A percentile compares a stretch with the other conserved stretches of the same genome.
Evolutionary conservation across 768 basidiomycete species (phyloP).

Genomic region (Suillus fuscotomentosus): DNA sequence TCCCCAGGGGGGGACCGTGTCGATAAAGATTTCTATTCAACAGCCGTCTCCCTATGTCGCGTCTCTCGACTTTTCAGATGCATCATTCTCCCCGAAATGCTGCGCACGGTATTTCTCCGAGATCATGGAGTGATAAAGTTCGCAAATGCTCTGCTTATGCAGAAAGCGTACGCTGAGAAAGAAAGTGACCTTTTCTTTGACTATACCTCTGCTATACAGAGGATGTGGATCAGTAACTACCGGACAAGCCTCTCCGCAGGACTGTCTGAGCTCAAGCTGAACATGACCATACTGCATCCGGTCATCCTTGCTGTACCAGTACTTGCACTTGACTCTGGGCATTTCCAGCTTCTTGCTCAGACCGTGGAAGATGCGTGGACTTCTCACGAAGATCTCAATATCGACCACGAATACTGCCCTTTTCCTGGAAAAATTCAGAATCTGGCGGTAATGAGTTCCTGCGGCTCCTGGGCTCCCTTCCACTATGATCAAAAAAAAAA

Average conservation of each 20-base stretch:
- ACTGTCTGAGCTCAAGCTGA: too few relatives aligned
- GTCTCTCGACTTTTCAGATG: constrained; percentile 34
- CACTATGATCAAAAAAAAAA: background rate
- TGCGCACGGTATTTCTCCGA: constrained; percentile 22
- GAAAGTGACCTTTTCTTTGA: too few relatives aligned
- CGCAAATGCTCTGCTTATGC: too few relatives aligned
- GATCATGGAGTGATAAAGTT: too few relatives aligned
- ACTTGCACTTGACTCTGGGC: too few relatives aligned
- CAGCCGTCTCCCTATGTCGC: constrained; percentile 29
- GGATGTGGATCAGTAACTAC: too few relatives aligned
- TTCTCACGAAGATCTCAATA: background rate
- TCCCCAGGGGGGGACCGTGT: background rate
- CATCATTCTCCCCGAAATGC: constrained; percentile 36
- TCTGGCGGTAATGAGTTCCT: background rate
- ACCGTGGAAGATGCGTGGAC: background rate
- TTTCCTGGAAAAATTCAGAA: background rate
- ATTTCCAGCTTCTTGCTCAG: too few relatives aligned
- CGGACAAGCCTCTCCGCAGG: too few relatives aligned
- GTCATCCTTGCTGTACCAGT: too few relatives aligned
- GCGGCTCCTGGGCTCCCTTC: background rate
- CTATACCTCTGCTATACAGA: too few relatives aligned
- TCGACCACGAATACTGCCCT: background rate
- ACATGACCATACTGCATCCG: too few relatives aligned
- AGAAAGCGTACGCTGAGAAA: too few relatives aligned
- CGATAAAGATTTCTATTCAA: constrained; percentile 14